Evolutionary conservation across 345 rosid genomes (phyloP).

Genomic region (Rhizophora mangle): DNA sequence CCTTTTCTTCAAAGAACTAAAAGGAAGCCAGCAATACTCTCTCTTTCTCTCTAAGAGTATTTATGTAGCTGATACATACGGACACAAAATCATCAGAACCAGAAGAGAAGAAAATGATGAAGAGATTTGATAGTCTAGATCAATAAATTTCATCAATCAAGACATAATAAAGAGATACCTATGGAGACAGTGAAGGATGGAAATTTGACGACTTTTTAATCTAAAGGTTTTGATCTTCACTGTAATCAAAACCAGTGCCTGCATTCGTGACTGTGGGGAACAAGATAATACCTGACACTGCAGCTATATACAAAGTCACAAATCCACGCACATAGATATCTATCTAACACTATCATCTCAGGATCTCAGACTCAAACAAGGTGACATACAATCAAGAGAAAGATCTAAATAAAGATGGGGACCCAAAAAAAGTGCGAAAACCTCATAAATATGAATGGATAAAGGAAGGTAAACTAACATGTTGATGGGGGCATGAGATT

Average conservation of each 20-base stretch:
- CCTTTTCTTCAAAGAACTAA: slow-evolving; percentile 18
- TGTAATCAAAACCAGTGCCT: slow-evolving; percentile 38
- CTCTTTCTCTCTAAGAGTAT: slow-evolving; percentile 25
- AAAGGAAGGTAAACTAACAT: slow-evolving; percentile 27
- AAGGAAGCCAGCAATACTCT: slow-evolving; percentile 15
- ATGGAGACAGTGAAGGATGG: slow-evolving; percentile 7
- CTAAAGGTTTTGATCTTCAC: slow-evolving; percentile 22
- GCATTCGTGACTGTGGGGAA: slow-evolving; percentile 37
- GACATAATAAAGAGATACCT: slow-evolving; percentile 16
- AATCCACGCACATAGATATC: slow-evolving; percentile 36
- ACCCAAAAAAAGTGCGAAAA: slow-evolving; percentile 2
- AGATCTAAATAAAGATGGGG: slow-evolving; percentile 15
- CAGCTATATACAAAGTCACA: slow-evolving; percentile 41
- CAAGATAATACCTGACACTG: slow-evolving; percentile 29
- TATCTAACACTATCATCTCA: slow-evolving; percentile 25
- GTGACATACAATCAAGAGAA: slow-evolving; percentile 20
- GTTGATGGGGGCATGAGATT: slow-evolving; percentile 80
- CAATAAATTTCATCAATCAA: slow-evolving; percentile 33
- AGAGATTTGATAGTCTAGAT: slow-evolving; percentile 9
- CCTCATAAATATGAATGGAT: slow-evolving; percentile 20
- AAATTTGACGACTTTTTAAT: slow-evolving; percentile 15
- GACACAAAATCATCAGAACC: slow-evolving; percentile 27
- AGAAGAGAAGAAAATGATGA: slow-evolving; percentile 12
- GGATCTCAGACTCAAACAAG: slow-evolving; percentile 14
- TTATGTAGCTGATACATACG: slow-evolving; percentile 39